These are phyloP conservation scores for Magnaporthiopsis poae DNA, from an alignment of 2,329 filamentous ascomycete genomes.

Conservation along the genomic window DNA sequence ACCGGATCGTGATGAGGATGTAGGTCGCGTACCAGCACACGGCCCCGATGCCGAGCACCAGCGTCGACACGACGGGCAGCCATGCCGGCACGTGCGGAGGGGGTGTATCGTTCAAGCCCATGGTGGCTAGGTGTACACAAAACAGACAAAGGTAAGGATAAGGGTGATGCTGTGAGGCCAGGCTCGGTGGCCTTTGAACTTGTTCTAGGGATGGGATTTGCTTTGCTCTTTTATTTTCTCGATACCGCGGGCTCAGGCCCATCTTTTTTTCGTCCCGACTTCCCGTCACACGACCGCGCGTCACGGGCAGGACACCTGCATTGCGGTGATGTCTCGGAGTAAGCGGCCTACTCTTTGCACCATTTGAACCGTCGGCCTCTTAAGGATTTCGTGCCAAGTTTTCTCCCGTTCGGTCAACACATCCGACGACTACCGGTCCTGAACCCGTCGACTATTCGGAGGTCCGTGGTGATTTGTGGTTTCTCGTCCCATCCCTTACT, in stretches of 20 bases:
- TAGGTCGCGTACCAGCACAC: slow-evolving; percentile 34
- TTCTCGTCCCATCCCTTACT: no score
- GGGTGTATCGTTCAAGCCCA: slow-evolving; percentile 30
- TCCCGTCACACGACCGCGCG: no score
- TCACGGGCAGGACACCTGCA: neutral
- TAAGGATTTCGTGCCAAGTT: no score
- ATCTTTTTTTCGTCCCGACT: neutral
- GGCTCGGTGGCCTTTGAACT: neutral
- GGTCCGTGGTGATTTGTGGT: no score
- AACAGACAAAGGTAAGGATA: neutral
- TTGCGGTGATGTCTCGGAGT: neutral
- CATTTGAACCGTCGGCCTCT: no score
- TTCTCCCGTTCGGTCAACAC: no score
- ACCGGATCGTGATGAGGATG: slow-evolving; percentile 36
- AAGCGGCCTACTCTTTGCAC: neutral
- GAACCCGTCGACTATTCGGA: no score
- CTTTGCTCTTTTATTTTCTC: neutral
- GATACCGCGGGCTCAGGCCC: neutral
- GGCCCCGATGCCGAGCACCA: slow-evolving; percentile 27
- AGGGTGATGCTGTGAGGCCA: neutral
- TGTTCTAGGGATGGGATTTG: no score
- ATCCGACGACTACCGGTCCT: no score
- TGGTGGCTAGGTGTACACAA: slow-evolving; percentile 12
- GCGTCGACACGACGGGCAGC: slow-evolving; percentile 27
- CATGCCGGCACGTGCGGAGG: slow-evolving; percentile 24